phyloP scores from a whole-genome alignment of 805 yeast species.

The Saccharomyces paradoxus region DNA sequence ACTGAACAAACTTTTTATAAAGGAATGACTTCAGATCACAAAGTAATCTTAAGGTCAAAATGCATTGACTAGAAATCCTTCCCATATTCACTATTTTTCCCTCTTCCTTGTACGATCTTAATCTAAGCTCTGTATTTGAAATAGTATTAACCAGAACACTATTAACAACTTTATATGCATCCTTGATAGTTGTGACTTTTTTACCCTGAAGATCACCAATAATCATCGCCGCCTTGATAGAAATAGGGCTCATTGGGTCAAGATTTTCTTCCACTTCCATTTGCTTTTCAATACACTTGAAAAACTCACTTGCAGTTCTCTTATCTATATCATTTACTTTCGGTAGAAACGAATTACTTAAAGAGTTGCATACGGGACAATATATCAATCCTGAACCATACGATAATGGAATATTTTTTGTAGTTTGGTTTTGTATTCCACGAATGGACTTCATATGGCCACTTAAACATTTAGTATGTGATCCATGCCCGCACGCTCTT shows the following conservation, averaged over 20 bases:
- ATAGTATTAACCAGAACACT: conserved; percentile 46
- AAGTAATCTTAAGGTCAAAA: conserved; percentile 50
- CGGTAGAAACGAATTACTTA: conserved; percentile 80
- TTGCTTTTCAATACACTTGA: background rate
- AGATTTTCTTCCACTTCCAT: background rate
- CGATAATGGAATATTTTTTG: conserved; percentile 75
- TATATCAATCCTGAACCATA: conserved; percentile 61
- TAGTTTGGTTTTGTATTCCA: conserved; percentile 58
- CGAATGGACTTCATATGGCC: conserved; percentile 52
- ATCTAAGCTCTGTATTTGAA: conserved; percentile 55
- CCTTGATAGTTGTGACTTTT: background rate
- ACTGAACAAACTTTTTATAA: background rate
- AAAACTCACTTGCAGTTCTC: background rate
- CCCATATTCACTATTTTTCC: conserved; percentile 40
- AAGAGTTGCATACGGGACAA: conserved; percentile 86
- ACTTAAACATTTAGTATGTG: conserved; percentile 73
- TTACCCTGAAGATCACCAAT: conserved; percentile 10
- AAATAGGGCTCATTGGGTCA: conserved; percentile 6
- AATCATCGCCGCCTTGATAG: conserved; percentile 16
- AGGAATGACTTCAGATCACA: conserved; percentile 28
- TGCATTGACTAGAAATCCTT: conserved; percentile 53
- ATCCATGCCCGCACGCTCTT: conserved; percentile 84
- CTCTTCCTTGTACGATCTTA: conserved; percentile 39
- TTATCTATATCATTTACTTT: conserved; percentile 21
- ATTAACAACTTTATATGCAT: conserved; percentile 20